A percentile compares a stretch with the other conserved stretches of the same genome.
Conservation (phyloP, 2,329 filamentous ascomycete species). For the Hypocreales sp. region DNA sequence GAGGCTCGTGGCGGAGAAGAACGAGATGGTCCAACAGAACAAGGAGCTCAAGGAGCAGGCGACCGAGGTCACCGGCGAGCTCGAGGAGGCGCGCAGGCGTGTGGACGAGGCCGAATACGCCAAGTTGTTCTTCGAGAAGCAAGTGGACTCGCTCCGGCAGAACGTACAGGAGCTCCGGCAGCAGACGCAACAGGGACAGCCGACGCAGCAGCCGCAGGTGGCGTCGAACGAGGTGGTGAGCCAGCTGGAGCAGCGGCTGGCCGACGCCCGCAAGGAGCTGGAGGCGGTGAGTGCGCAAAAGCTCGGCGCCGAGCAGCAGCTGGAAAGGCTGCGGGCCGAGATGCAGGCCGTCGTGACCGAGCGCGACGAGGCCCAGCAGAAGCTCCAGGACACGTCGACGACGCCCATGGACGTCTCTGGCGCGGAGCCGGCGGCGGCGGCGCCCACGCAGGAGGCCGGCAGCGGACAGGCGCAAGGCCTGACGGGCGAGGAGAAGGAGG, state of each 20-base stretch:
- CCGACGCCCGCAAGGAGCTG: conserved; percentile 41
- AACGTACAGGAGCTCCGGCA: conserved; percentile 19
- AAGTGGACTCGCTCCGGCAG: conserved; percentile 7
- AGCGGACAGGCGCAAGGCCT: conserved; percentile 12
- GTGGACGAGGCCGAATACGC: conserved; percentile 15
- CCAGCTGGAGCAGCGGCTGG: conserved; percentile 33
- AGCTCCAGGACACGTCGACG: conserved; percentile 16
- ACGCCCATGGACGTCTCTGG: conserved; percentile 3
- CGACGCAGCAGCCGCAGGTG: conserved; percentile 18
- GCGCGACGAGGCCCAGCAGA: conserved; percentile 41
- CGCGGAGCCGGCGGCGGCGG: neutral
- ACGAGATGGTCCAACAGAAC: conserved; percentile 34
- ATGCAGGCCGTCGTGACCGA: conserved; percentile 47
- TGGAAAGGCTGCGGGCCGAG: conserved; percentile 38
- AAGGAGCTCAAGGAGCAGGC: conserved; percentile 35
- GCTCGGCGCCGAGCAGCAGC: conserved; percentile 47
- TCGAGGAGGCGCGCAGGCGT: conserved; percentile 30
- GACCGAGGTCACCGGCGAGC: conserved; percentile 33
- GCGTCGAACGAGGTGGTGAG: conserved; percentile 29
- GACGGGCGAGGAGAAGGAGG: conserved; percentile 42
- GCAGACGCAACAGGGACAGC: conserved; percentile 11
- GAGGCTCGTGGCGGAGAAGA: conserved; percentile 36
- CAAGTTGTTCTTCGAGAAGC: conserved; percentile 22
- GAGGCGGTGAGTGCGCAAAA: conserved; percentile 53
- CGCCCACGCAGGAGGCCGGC: neutral